Percentiles rank a stretch among this genome's conserved stretches.
Conservation (phyloP, 2,329 filamentous ascomycete genomes). For the Rutstroemia sp. region DNA sequence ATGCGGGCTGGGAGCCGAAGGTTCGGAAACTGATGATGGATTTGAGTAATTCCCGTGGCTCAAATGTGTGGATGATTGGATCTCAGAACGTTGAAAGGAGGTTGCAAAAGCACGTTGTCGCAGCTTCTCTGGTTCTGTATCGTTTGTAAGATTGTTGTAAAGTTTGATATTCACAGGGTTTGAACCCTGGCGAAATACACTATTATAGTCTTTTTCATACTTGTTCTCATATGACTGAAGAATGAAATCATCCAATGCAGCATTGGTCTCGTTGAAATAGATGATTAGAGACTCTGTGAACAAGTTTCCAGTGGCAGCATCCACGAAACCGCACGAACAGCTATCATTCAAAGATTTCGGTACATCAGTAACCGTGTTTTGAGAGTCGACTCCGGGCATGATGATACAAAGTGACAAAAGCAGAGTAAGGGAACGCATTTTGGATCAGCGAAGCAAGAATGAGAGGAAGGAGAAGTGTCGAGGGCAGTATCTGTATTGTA, state of each 20-base stretch:
- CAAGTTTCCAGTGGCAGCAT: slow-evolving; percentile 31
- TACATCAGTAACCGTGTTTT: neutral
- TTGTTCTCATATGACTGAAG: slow-evolving; percentile 35
- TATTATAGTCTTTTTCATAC: slow-evolving; percentile 40
- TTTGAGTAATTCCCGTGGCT: neutral
- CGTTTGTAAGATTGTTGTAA: slow-evolving; percentile 18
- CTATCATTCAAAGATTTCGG: slow-evolving; percentile 15
- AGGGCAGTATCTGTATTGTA: no score
- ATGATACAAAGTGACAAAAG: neutral
- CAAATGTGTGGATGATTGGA: no score
- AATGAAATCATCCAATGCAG: slow-evolving; percentile 30
- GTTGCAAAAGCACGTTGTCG: neutral
- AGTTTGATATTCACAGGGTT: slow-evolving; percentile 33
- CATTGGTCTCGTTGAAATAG: slow-evolving; percentile 42
- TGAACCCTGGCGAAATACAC: slow-evolving; percentile 37
- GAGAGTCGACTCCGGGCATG: neutral
- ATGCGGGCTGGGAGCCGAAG: neutral
- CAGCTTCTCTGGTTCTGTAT: neutral
- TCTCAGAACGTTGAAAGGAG: no score
- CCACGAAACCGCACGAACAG: slow-evolving; percentile 41
- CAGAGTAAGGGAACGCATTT: neutral
- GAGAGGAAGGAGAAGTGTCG: no score
- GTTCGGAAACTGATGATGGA: neutral
- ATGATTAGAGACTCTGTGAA: slow-evolving; percentile 41
- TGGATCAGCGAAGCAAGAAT: no score